A percentile compares a stretch with the other conserved stretches of the same genome.
Evolutionary conservation across 148 eudicot genomes (phyloP).

Genomic region (Persicaria tinctoria): DNA sequence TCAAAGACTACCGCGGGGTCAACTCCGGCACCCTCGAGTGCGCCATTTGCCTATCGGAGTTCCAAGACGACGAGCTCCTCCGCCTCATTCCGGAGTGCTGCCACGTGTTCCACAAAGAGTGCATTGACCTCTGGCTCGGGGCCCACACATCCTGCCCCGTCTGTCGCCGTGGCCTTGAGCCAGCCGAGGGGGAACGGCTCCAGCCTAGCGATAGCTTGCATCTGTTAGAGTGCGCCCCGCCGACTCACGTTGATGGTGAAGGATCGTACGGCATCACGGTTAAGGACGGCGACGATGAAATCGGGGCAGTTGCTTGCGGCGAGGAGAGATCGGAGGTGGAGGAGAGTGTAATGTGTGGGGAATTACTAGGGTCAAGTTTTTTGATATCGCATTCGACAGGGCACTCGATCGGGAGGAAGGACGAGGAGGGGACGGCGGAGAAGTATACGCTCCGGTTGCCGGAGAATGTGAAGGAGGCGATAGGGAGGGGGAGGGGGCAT

Average conservation of each 20-base stretch:
- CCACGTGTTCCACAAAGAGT: conserved; percentile 75
- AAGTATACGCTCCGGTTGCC: conserved; percentile 54
- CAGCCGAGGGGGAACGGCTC: not conserved
- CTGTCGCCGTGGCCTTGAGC: conserved; percentile 51
- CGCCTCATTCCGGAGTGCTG: conserved; percentile 50
- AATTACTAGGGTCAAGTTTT: conserved; percentile 20
- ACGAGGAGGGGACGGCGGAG: conserved; percentile 9
- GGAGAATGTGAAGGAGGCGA: conserved; percentile 25
- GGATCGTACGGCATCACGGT: not conserved
- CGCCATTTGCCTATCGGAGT: conserved; percentile 72
- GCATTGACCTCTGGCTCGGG: conserved; percentile 74
- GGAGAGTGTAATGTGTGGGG: no score
- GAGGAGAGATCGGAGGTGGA: not conserved
- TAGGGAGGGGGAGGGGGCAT: conserved; percentile 26
- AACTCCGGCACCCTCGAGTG: conserved; percentile 60
- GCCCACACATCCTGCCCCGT: conserved; percentile 72
- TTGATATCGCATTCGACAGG: conserved; percentile 73
- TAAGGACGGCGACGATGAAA: not conserved
- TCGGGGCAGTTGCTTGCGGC: not conserved
- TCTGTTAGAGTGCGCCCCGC: no score
- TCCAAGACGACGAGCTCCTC: conserved; percentile 33
- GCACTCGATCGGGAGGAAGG: conserved; percentile 42
- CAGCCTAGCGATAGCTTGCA: no score
- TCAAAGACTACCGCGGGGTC: conserved; percentile 43
- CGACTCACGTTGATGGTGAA: no score